phyloP scores from a whole-genome alignment of 1,139 yeast genomes.

The Yamadazyma membranifaciens region DNA sequence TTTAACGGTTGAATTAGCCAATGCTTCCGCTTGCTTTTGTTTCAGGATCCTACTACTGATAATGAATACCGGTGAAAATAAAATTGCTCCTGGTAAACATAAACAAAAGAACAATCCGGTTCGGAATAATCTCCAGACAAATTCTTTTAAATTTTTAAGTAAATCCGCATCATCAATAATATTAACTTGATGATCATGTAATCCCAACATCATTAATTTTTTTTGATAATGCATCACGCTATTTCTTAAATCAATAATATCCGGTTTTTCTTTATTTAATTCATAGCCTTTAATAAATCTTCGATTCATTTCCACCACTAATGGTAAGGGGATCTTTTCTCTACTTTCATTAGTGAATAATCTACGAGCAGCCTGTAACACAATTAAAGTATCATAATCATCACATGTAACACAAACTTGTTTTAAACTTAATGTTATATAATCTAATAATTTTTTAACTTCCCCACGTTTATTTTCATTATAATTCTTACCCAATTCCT shows the following conservation, averaged over 20 bases:
- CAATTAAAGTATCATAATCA: slow-evolving; percentile 89
- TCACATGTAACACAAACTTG: slow-evolving; percentile 91
- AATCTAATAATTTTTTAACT: slow-evolving; percentile 66
- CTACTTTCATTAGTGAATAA: slow-evolving; percentile 37
- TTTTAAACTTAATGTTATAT: slow-evolving; percentile 71
- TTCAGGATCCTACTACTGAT: slow-evolving; percentile 34
- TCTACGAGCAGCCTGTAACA: slow-evolving; percentile 79
- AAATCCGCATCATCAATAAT: slow-evolving; percentile 29
- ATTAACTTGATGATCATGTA: slow-evolving; percentile 48
- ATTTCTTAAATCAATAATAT: slow-evolving; percentile 32
- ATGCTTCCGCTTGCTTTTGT: slow-evolving; percentile 39
- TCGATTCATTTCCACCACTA: slow-evolving; percentile 48
- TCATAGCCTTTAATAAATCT: slow-evolving; percentile 42
- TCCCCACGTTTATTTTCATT: slow-evolving; percentile 61
- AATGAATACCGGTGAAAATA: slow-evolving; percentile 46
- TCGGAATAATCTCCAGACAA: slow-evolving; percentile 28
- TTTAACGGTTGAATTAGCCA: slow-evolving; percentile 43
- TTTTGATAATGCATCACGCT: slow-evolving; percentile 37
- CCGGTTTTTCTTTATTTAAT: slow-evolving; percentile 33
- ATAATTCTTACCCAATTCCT: slow-evolving; percentile 65
- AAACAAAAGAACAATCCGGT: slow-evolving; percentile 34
- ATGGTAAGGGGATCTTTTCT: slow-evolving; percentile 37
- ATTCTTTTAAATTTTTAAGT: slow-evolving; percentile 24
- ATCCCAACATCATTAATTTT: slow-evolving; percentile 31
- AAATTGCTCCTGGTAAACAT: slow-evolving; percentile 42